Evolutionary conservation across 2,329 filamentous ascomycete genomes (phyloP), one percentile per base, ranked within the genome.

Genomic region (Arthrobotrys sphaeroides): DNA sequence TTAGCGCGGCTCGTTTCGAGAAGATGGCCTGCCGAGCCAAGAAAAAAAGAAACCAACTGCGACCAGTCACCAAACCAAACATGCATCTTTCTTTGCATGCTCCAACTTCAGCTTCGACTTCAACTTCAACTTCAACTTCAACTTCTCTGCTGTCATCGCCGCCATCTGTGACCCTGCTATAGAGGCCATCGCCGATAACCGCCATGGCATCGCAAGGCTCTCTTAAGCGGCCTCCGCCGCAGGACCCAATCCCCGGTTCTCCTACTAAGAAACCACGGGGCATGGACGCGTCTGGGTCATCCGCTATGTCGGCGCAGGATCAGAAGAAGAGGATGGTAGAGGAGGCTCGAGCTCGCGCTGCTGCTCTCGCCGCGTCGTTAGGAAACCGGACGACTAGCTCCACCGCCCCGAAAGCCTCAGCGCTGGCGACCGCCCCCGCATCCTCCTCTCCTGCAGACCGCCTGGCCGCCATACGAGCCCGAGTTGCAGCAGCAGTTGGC

Each of bases 391-490:
- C 31, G 16, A 51, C 51, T n/a, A 24, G 68, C 16, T 38, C 64
- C 10, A 57, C 69, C 6, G 18, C 22, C 16, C 10, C 74, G 42
- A 74, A 57, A 16, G 12, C 75, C 20, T 43, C 74, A 6, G 55
- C 77, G 6, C 43, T 66, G 18, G 28, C 76, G 6, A 61, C 62
- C 10, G 51, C 74, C n/a, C n/a, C n/a, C n/a, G n/a, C n/a, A n/a
- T n/a, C n/a, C 68, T 66, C 83, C 78, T 86, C 87, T 16, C 84
- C 87, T 77, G 86, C 90, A 80, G 86, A 92, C 82, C 86, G 88
- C 77, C 85, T 94, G 78, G 92, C 92, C 53, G 90, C 91, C 45
- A 87, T 96, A 81, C 94, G 91, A 82, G 91, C 91, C 22, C 88
- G 92, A 79, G 90, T 95, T 10, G 90, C 91, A 53, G 91, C 91